Evolutionary conservation across 495 filamentous ascomycete genomes (phyloP).

Genomic region (Daldinia grandis): DNA sequence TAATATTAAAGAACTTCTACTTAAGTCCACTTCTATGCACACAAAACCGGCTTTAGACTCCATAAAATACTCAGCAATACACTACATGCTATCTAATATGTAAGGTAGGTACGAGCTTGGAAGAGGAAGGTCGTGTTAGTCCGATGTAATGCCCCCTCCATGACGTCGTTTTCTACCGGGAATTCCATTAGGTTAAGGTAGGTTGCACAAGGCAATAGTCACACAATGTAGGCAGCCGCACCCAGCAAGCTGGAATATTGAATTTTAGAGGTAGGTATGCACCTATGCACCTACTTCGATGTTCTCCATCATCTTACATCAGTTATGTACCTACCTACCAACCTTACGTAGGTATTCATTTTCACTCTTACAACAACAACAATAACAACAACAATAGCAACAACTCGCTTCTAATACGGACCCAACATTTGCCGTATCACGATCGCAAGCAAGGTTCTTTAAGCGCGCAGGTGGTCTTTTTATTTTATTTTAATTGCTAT

Average conservation of each 20-base stretch:
- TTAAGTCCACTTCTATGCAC: background rate
- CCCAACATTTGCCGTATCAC: background rate
- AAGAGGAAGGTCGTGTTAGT: slow-evolving; percentile 1
- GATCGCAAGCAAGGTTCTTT: background rate
- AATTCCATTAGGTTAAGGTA: slow-evolving; percentile 15
- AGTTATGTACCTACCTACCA: too few species aligned
- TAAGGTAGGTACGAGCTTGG: background rate
- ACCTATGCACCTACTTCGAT: background rate
- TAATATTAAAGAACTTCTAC: too few species aligned
- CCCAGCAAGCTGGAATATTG: slow-evolving; percentile 9
- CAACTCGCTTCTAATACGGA: background rate
- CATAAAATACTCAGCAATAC: too few species aligned
- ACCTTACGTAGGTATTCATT: too few species aligned
- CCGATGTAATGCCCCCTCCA: slow-evolving; percentile 24
- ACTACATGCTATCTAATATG: too few species aligned
- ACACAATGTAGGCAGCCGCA: slow-evolving; percentile 16
- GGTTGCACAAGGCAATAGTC: slow-evolving; percentile 19
- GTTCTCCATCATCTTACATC: too few species aligned
- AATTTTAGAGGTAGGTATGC: background rate
- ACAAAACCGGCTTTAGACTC: too few species aligned
- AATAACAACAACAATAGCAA: background rate
- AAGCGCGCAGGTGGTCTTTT: background rate
- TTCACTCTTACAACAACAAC: background rate
- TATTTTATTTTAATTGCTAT: slow-evolving; percentile 5
- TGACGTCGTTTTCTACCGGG: slow-evolving; percentile 32